Base-by-base conservation (phyloP, 345 rosid genomes). In the Gossypium stocksii region DNA sequence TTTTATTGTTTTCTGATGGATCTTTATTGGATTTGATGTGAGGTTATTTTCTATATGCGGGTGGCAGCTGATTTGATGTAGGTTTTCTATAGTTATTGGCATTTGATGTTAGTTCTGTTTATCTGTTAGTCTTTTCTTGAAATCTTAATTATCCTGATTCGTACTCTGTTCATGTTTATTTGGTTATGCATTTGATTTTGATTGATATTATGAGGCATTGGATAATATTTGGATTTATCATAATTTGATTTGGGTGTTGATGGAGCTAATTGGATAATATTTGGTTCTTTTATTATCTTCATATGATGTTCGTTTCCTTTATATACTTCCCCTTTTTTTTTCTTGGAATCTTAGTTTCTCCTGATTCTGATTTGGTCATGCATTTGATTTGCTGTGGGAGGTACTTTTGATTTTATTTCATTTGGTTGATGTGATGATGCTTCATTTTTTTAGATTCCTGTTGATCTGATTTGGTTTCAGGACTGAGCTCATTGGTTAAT, bases 1-100 rank as follows among this genome's bases (percentile, higher is more conserved):
- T 67, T 14, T 57, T 66, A 48, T 29, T 52, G 41, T 29, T 63
- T 9, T 66, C 9, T 66, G 6, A 9, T 76, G 49, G 78, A 80
- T 84, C 84, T 82, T 77, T 66, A 25, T 72, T 74, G 76, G 74
- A 56, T 77, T 71, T 74, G 59, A 68, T 49, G 34, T 25, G 72
- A 34, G 65, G 46, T 75, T 48, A 4, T 9, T 12, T 68, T 49
- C 41, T 7, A 56, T 57, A 9, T 48, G 14, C 29, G 2, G 71
- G 22, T 25, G 43, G 14, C 57, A 67, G 57, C 43, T 67, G 57
- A 23, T 69, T 72, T 78, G 72, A 43, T 78, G 60, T 71, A 22
- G 65, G 54, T 63, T 77, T 70, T 15, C 6, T 15, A 15, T 23
- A 17, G 45, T 56, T 76, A 44, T 44, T 20, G 43, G 5, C 43